Conservation (phyloP, 192 early-diverging fungal genomes). For the Ambispora gerdemannii region DNA sequence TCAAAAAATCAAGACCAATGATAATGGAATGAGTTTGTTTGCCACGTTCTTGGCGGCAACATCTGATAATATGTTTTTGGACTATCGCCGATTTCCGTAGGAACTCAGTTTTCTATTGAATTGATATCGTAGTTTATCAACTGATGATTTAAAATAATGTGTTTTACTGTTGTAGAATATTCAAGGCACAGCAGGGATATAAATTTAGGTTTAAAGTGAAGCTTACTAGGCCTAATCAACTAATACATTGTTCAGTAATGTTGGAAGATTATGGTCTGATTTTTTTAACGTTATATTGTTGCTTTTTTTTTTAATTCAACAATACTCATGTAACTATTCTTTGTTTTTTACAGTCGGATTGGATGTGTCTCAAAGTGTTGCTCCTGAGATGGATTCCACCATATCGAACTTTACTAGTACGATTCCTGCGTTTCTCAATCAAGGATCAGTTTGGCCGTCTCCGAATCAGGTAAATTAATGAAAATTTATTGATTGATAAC, state of each 20-base stretch:
- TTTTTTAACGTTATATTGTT: too few relatives aligned
- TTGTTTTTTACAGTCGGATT: slow-evolving; percentile 31
- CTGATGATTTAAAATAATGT: neutral
- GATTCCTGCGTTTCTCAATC: neutral
- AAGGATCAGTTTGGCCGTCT: too few relatives aligned
- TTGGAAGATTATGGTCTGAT: slow-evolving; percentile 35
- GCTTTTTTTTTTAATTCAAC: neutral
- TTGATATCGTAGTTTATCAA: neutral
- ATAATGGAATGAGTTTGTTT: slow-evolving; percentile 25
- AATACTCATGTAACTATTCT: neutral
- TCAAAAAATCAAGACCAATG: slow-evolving; percentile 3
- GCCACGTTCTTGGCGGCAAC: slow-evolving; percentile 30
- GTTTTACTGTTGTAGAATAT: slow-evolving; percentile 21
- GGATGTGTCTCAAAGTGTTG: slow-evolving; percentile 27
- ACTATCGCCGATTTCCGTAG: slow-evolving; percentile 36
- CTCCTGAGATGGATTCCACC: slow-evolving; percentile 13
- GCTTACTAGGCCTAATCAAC: slow-evolving; percentile 2
- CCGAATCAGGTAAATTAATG: too few relatives aligned
- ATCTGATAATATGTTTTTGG: slow-evolving; percentile 24
- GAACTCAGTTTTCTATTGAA: too few relatives aligned
- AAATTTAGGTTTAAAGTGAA: slow-evolving; percentile 27
- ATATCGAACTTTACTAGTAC: neutral
- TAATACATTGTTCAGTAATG: slow-evolving; percentile 30
- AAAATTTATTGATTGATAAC: too few relatives aligned
- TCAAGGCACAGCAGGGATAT: slow-evolving; percentile 15